A percentile compares a stretch with the other conserved stretches of the same genome.
Evolutionary conservation across 78 protist species (phyloP).

Genomic region (Mantamonas sphyraenae): DNA sequence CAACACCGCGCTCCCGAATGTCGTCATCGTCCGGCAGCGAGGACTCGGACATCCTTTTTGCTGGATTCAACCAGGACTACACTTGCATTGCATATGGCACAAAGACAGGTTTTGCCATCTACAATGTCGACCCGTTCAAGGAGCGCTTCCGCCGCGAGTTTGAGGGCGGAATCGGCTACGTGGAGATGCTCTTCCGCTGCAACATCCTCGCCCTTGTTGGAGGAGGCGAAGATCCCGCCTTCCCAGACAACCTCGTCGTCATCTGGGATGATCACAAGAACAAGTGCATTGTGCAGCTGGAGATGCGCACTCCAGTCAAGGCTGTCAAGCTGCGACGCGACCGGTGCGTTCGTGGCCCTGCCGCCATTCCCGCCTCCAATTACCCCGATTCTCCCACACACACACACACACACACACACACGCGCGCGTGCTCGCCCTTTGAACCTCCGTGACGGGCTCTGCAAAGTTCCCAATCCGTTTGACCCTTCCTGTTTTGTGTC

Average conservation of each 20-base stretch:
- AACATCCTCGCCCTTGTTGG: conserved; percentile 93
- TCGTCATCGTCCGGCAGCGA: too few relatives aligned
- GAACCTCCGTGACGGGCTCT: too few relatives aligned
- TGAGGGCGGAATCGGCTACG: conserved; percentile 74
- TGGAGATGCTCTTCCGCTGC: conserved; percentile 95
- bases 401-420: background rate
- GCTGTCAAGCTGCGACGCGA: conserved; percentile 91
- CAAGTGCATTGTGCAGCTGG: conserved; percentile 74
- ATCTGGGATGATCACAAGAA: conserved; percentile 90
- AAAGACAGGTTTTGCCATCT: conserved; percentile 81
- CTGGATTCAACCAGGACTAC: conserved; percentile 58
- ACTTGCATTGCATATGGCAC: conserved; percentile 90
- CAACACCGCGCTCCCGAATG: too few relatives aligned
- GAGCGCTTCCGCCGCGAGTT: conserved; percentile 45
- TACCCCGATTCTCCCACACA: background rate
- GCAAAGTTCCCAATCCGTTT: too few relatives aligned
- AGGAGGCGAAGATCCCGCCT: conserved; percentile 84
- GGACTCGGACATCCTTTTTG: too few relatives aligned
- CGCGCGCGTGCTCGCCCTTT: too few relatives aligned
- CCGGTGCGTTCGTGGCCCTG: too few relatives aligned
- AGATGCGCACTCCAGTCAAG: conserved; percentile 76
- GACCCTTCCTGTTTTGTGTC: too few relatives aligned
- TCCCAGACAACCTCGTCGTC: conserved; percentile 61
- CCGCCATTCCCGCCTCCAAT: too few relatives aligned
- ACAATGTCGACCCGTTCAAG: conserved; percentile 82